A percentile compares a stretch with the other conserved stretches of the same genome.
phyloP scores from a whole-genome alignment of 371 early-diverging fungal genomes.

The Rhizopus arrhizus region DNA sequence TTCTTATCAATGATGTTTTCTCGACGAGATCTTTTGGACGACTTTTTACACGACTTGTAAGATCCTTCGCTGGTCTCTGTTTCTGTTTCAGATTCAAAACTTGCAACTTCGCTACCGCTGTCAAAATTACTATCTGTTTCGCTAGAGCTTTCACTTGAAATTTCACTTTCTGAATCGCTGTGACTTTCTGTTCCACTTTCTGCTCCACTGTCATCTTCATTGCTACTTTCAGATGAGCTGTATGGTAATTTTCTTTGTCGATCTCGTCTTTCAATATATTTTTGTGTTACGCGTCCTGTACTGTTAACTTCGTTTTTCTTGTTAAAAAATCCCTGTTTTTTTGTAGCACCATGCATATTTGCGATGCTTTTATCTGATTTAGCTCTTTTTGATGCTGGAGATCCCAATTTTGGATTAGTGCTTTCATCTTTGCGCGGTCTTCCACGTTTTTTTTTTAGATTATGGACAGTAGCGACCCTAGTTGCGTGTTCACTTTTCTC shows the following conservation, averaged over 20 bases:
- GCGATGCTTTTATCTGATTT: neutral
- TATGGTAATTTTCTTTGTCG: neutral
- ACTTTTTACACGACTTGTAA: neutral
- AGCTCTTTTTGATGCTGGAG: neutral
- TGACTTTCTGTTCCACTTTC: neutral
- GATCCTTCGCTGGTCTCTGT: neutral
- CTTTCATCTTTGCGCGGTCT: neutral
- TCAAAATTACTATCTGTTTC: neutral
- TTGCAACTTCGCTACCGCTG: neutral
- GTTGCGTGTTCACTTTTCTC: neutral
- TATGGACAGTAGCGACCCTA: neutral
- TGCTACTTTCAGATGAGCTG: constrained; percentile 1
- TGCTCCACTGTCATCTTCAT: neutral
- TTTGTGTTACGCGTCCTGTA: neutral
- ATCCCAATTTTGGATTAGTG: too few species aligned
- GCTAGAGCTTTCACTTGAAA: neutral
- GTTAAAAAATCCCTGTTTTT: neutral
- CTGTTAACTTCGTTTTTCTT: neutral
- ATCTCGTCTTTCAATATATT: neutral
- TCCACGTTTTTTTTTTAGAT: neutral
- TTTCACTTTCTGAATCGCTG: neutral
- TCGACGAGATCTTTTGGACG: neutral
- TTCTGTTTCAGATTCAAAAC: neutral
- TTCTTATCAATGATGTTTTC: neutral
- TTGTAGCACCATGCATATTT: neutral